These are phyloP conservation scores for peach (Prunus persica) DNA, from an alignment of 306 rosid genomes.

Conservation along the genomic window DNA sequence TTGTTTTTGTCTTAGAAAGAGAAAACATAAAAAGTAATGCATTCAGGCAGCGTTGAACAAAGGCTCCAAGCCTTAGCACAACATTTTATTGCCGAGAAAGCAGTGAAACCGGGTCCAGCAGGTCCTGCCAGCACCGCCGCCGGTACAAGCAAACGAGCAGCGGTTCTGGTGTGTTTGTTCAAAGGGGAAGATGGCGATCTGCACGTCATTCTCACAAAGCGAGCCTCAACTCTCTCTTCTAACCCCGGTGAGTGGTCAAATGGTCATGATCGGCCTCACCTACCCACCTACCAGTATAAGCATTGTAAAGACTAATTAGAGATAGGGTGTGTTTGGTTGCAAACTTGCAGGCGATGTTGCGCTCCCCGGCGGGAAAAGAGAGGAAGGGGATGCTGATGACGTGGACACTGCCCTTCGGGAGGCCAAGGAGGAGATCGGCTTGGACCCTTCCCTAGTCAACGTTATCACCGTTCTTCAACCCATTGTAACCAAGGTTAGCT, in stretches of 20 bases:
- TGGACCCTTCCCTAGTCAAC: constrained; percentile 69
- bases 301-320: neutral
- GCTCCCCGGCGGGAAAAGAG: constrained; percentile 85
- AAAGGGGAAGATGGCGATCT: constrained; percentile 42
- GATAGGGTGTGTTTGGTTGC: constrained; percentile 24
- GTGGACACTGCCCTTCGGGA: constrained; percentile 77
- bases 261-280: neutral
- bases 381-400: constrained; percentile 62
- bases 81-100: constrained; percentile 18
- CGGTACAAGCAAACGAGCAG: constrained; percentile 43
- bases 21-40: neutral
- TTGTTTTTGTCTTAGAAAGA: no score
- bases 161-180: constrained; percentile 72
- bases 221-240: constrained; percentile 70
- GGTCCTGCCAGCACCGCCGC: neutral
- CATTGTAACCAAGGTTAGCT: constrained; percentile 24
- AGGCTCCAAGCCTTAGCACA: constrained; percentile 49
- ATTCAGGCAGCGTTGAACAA: constrained; percentile 11
- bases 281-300: no score
- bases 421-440: constrained; percentile 88
- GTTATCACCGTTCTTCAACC: constrained; percentile 58
- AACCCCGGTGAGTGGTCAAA: constrained; percentile 51
- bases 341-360: constrained; percentile 66
- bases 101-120: constrained; percentile 4
- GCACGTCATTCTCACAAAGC: constrained; percentile 62